Percentiles rank a stretch among this genome's conserved stretches.
Conservation (phyloP, 495 filamentous ascomycete species). For the Penicillium lividum region DNA sequence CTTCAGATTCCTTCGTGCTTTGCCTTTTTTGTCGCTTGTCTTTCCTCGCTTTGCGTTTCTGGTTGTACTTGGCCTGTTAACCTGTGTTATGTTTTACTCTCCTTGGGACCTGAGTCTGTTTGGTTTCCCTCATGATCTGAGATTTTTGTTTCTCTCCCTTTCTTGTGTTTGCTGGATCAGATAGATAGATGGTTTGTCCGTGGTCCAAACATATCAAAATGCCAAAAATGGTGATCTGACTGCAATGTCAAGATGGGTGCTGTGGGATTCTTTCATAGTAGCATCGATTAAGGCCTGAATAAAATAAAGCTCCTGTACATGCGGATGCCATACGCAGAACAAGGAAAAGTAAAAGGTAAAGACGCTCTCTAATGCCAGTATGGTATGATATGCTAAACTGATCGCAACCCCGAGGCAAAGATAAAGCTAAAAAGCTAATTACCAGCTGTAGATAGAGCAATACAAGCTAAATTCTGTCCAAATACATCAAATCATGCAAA, state of each 20-base stretch:
- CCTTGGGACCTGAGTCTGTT: slow-evolving; percentile 1
- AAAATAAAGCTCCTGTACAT: no score
- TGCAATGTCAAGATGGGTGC: not conserved
- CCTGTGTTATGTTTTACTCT: not conserved
- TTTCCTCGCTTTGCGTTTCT: not conserved
- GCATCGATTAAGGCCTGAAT: no score
- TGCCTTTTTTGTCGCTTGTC: slow-evolving; percentile 6
- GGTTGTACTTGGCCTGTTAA: not conserved
- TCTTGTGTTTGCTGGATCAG: slow-evolving; percentile 6
- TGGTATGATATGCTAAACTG: not conserved
- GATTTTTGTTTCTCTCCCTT: not conserved
- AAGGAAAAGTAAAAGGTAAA: slow-evolving; percentile 4
- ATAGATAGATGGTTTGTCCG: slow-evolving; percentile 11
- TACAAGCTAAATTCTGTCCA: not conserved
- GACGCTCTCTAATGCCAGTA: slow-evolving; percentile 6
- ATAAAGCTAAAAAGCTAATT: slow-evolving; percentile 8
- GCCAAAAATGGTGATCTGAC: slow-evolving; percentile 4
- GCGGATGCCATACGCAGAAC: not conserved
- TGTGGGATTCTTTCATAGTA: not conserved
- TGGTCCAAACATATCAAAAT: slow-evolving; percentile 3
- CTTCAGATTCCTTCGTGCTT: not conserved
- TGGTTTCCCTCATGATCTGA: slow-evolving; percentile 4
- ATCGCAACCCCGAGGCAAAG: not conserved
- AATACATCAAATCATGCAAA: not conserved
- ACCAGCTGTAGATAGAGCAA: not conserved